Evolutionary conservation across 208 protist species (phyloP).

Genomic region (Leishmania lainsoni): DNA sequence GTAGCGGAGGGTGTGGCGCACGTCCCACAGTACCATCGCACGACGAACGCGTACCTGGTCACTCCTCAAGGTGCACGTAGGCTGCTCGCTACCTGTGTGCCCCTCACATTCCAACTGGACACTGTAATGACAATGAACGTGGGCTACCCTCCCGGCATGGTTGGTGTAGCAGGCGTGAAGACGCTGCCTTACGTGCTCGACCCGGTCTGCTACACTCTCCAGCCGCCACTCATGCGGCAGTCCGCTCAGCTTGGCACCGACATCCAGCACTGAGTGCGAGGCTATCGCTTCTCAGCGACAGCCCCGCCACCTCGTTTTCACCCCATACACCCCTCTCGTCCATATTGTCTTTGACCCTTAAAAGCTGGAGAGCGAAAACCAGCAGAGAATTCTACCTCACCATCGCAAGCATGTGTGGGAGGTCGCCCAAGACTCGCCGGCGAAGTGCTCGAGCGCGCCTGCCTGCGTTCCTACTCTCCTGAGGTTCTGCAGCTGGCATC

Average conservation of each 20-base stretch:
- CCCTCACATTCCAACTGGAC: slow-evolving; percentile 85
- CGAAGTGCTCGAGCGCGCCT: neutral
- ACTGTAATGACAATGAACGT: slow-evolving; percentile 85
- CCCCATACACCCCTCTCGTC: neutral
- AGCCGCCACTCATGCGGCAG: slow-evolving; percentile 78
- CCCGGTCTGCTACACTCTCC: slow-evolving; percentile 82
- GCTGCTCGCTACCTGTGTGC: slow-evolving; percentile 63
- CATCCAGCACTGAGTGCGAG: slow-evolving; percentile 50
- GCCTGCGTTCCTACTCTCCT: slow-evolving; percentile 4
- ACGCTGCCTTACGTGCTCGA: slow-evolving; percentile 47
- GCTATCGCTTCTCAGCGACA: neutral
- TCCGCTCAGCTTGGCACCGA: slow-evolving; percentile 66
- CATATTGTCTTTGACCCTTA: neutral
- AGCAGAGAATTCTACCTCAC: neutral
- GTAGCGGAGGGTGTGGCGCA: slow-evolving; percentile 50
- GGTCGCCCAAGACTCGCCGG: neutral
- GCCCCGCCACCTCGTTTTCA: neutral
- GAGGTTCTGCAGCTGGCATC: neutral
- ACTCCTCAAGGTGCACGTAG: slow-evolving; percentile 53
- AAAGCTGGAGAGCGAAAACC: neutral
- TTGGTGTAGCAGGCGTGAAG: neutral
- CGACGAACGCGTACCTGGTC: slow-evolving; percentile 84
- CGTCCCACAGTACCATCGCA: slow-evolving; percentile 86
- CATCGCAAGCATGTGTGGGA: neutral
- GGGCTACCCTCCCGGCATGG: neutral